Evolutionary conservation across 1,284 basidiomycete genomes (phyloP).

Genomic region (Marasmius tenuissimus): DNA sequence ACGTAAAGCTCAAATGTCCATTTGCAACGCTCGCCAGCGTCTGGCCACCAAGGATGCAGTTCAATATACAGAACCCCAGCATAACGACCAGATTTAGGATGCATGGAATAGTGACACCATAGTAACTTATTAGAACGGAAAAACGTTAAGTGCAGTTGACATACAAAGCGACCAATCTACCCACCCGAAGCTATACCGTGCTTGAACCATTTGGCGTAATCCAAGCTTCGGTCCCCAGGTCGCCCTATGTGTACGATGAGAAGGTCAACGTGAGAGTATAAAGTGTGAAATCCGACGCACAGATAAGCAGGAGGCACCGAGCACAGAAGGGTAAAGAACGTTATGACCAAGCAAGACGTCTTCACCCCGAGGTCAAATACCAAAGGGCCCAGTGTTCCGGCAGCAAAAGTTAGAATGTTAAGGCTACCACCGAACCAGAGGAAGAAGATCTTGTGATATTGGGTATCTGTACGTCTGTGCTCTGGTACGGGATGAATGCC

Average conservation of each 20-base stretch:
- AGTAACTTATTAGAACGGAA: conserved; percentile 48
- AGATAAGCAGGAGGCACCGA: conserved; percentile 58
- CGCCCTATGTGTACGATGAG: conserved; percentile 44
- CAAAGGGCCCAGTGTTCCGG: conserved; percentile 71
- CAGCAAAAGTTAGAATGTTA: conserved; percentile 79
- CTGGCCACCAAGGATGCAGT: conserved; percentile 79
- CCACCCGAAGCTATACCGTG: conserved; percentile 78
- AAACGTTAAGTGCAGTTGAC: too few species aligned
- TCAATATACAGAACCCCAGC: conserved; percentile 76
- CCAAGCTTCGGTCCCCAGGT: conserved; percentile 86
- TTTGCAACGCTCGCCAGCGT: conserved; percentile 71
- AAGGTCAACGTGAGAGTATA: not conserved
- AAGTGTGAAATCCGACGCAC: conserved; percentile 32
- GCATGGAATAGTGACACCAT: conserved; percentile 64
- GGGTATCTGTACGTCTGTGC: conserved; percentile 27
- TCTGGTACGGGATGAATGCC: conserved; percentile 1
- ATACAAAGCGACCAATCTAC: conserved; percentile 12
- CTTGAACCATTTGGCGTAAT: conserved; percentile 84
- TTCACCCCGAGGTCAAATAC: conserved; percentile 66
- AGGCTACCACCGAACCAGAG: conserved; percentile 73
- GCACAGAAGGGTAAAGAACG: conserved; percentile 73
- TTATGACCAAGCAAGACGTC: conserved; percentile 71
- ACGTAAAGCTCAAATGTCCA: conserved; percentile 69
- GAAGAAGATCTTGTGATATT: conserved; percentile 74
- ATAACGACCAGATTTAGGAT: conserved; percentile 65